Evolutionary conservation across 371 early-diverging fungal genomes (phyloP), one percentile per base, ranked within the genome.

Genomic region (Rhizopus delemar): DNA sequence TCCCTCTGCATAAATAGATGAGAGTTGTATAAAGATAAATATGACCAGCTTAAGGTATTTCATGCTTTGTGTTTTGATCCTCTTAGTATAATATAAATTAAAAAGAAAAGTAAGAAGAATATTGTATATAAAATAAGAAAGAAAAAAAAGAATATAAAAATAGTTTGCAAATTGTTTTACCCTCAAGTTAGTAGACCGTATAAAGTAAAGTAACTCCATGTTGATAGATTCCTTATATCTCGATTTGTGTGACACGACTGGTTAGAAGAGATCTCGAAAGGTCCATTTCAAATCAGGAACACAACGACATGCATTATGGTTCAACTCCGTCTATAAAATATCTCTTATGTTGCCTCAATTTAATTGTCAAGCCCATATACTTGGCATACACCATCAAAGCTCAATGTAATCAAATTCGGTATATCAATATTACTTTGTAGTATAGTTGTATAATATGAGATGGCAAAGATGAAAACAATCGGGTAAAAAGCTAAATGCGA

Each of bases 1-100:
- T 34, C 34, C 35, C 22, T 55, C 16, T 61, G 62, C 62, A 60
- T 55, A 22, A 33, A 60, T 55, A 34, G 41, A 22, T 8, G 49
- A 41, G 49, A 61, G 39, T 8, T 46, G 28, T 49, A 57, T 31
- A 9, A 38, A 29, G 15, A 48, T 11, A 28, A 46, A 22, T 11
- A 55, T 11, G 8, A 45, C n/a, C 16, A 51, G n/a, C 6, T 36
- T 36, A 36, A 11, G 11, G 6, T 8, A 34, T 34, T 35, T n/a
- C 15, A 36, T 36, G 33, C 35, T 8, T 36, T 36, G 35, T 15
- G n/a, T 34, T 15, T 36, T 35, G n/a, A 29, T 50, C 11, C 8
- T 36, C 8, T 36, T 36, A 8, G 6, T 8, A 36, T 36, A 8
- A 36, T 6, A 36, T 36, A 36, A 36, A 36, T 8, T 6, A 36